Conservation (phyloP, 2,329 filamentous ascomycete species). For the Fusarium liriodendri region DNA sequence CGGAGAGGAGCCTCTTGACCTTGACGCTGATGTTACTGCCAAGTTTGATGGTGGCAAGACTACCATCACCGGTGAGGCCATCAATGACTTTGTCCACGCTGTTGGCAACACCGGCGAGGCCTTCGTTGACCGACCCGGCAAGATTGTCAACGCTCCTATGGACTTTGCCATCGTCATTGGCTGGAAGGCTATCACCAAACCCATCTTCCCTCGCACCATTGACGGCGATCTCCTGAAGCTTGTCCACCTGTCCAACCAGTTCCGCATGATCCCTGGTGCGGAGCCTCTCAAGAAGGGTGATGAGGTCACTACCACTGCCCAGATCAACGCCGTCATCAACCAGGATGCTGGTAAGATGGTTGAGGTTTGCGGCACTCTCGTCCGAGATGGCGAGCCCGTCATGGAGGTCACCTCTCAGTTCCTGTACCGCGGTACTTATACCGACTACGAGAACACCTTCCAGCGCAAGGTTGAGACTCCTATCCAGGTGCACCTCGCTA, state of each 20-base stretch:
- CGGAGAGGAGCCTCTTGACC: constrained; percentile 83
- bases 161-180: constrained; percentile 98
- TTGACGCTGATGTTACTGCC: constrained; percentile 86
- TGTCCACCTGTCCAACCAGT: constrained; percentile 95
- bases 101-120: constrained; percentile 98
- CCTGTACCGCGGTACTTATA: constrained; percentile 92
- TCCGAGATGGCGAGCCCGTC: constrained; percentile 82
- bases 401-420: constrained; percentile 99
- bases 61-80: constrained; percentile 89
- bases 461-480: constrained; percentile 96
- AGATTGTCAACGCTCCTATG: constrained; percentile 96
- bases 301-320: constrained; percentile 89
- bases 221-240: constrained; percentile 96
- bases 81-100: constrained; percentile 99
- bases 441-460: constrained; percentile 97
- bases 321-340: constrained; percentile 98
- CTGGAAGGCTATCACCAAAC: constrained; percentile 99
- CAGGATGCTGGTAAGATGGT: constrained; percentile 99
- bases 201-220: constrained; percentile 96
- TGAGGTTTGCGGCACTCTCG: constrained; percentile 98
- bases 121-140: constrained; percentile 94
- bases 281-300: constrained; percentile 97
- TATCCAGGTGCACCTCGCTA: constrained; percentile 89
- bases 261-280: constrained; percentile 97
- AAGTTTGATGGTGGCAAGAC: constrained; percentile 91